Base-by-base conservation (phyloP, 2,329 filamentous ascomycete species). In the Xylariaceae sp. region DNA sequence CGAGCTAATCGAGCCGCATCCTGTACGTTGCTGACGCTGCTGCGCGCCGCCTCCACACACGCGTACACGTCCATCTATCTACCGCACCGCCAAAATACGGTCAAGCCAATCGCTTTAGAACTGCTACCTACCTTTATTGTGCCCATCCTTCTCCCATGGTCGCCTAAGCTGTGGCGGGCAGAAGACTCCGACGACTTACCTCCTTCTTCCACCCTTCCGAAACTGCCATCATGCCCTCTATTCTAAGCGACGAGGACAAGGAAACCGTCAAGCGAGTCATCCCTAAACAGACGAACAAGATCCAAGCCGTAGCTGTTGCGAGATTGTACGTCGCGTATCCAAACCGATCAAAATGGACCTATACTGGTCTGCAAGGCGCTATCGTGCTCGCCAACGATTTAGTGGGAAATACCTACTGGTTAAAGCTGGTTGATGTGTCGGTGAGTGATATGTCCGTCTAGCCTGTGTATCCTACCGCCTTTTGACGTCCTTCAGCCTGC, bases 401-500 rank as follows among this genome's bases (percentile, higher is more conserved):
- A 40, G 92, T 98, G 23, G 95, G 95, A 63, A 89, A 96, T 74
- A 97, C 95, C 0, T 96, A 93, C 76, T 99, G 93, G 91, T 79
- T 99, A 65, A 99, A 99, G 80, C 81, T 99, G 77, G 95, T 99
- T 49, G 95, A 99, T 73, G 87, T 99, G 54, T 97, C 92, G 72
- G 92, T 96, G 81, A 70, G 88, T 80, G n/a, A n/a, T n/a, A n/a
- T 51, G 43, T 50, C 23, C 40, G 32, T 43, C 41, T 56, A 52
- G 43, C 18, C 29, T 4, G 23, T 9, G 56, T 44, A 48, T 46
- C 45, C 52, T 52, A 53, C 66, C 46, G 50, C 43, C 44, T 54
- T 42, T 44, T 60, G 48, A 54, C 40, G 21, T 50, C 6, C 21
- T 21, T 44, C 70, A 93, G 88, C 83, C 91, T 54, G 80, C 88